phyloP scores from a whole-genome alignment of 202 grass and related monocot genomes.

The Zizania palustris region DNA sequence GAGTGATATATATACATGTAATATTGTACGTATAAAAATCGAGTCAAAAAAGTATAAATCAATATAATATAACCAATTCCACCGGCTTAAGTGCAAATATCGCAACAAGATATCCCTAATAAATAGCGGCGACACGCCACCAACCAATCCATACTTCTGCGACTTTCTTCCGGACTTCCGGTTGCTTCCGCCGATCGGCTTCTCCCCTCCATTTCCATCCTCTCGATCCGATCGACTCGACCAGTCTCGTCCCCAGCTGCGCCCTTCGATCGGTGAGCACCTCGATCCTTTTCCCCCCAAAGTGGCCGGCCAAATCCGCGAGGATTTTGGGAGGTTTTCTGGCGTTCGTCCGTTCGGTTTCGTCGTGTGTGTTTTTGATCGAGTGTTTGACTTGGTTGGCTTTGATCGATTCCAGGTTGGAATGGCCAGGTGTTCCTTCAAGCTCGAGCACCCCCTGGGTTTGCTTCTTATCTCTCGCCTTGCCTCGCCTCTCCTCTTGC shows the following conservation, averaged over 20 bases:
- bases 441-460: slow-evolving; percentile 76
- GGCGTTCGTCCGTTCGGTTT: slow-evolving; percentile 9
- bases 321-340: slow-evolving; percentile 31
- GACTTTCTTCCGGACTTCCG: slow-evolving; percentile 14
- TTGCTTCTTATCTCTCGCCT: slow-evolving; percentile 23
- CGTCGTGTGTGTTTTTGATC: slow-evolving; percentile 27
- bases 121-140: slow-evolving; percentile 51
- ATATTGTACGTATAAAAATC: too few relatives aligned
- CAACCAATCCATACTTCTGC: slow-evolving; percentile 47
- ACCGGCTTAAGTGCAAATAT: too few relatives aligned
- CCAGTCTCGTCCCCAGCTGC: neutral
- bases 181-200: slow-evolving; percentile 46
- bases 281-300: slow-evolving; percentile 23
- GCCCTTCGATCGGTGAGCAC: slow-evolving; percentile 37
- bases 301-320: neutral
- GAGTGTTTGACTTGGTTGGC: neutral
- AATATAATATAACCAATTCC: too few relatives aligned
- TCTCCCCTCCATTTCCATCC: neutral
- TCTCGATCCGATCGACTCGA: slow-evolving; percentile 18
- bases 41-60: too few relatives aligned
- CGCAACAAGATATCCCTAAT: neutral
- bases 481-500: too few relatives aligned
- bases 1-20: too few relatives aligned
- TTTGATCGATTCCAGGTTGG: slow-evolving; percentile 19
- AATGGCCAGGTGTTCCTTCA: slow-evolving; percentile 87